Conservation (phyloP, 208 protist genomes). For the Borovskyia barvae region DNA sequence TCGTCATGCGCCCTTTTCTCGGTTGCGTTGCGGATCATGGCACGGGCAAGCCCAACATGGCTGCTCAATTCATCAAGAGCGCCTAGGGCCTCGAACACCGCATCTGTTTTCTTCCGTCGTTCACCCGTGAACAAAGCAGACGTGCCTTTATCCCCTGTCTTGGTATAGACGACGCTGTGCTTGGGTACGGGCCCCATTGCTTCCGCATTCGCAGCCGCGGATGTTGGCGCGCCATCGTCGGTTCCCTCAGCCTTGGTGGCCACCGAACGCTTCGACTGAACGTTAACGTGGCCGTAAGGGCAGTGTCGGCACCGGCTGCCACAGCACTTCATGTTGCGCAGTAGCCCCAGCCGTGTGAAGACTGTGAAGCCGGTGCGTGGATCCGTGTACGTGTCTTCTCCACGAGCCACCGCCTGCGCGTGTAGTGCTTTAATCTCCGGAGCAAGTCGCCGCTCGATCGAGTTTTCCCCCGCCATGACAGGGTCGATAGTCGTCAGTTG, state of each 20-base stretch:
- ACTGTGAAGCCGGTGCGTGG: slow-evolving; percentile 48
- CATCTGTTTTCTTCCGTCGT: slow-evolving; percentile 48
- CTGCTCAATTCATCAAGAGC: slow-evolving; percentile 61
- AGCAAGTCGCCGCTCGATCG: slow-evolving; percentile 20
- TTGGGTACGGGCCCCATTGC: background rate
- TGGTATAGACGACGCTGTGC: slow-evolving; percentile 54
- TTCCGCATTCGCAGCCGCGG: background rate
- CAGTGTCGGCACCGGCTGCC: slow-evolving; percentile 54
- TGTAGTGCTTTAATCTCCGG: slow-evolving; percentile 27
- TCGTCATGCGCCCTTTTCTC: slow-evolving; percentile 13
- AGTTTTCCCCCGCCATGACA: slow-evolving; percentile 23
- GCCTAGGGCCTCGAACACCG: slow-evolving; percentile 67
- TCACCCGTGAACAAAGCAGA: slow-evolving; percentile 58
- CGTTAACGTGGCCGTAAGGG: slow-evolving; percentile 50
- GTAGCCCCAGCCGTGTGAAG: slow-evolving; percentile 36
- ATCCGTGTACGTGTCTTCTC: slow-evolving; percentile 45
- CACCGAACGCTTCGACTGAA: slow-evolving; percentile 7
- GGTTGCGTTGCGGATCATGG: slow-evolving; percentile 20
- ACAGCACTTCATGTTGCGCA: slow-evolving; percentile 36
- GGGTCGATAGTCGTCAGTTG: background rate
- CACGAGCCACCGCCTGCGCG: slow-evolving; percentile 15
- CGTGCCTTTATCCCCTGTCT: slow-evolving; percentile 62
- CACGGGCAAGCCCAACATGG: slow-evolving; percentile 37
- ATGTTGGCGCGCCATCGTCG: background rate
- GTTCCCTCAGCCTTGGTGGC: background rate